Evolutionary conservation across 2,329 filamentous ascomycete species (phyloP), one percentile per base, ranked within the genome.

Genomic region (Blumeria graminis): DNA sequence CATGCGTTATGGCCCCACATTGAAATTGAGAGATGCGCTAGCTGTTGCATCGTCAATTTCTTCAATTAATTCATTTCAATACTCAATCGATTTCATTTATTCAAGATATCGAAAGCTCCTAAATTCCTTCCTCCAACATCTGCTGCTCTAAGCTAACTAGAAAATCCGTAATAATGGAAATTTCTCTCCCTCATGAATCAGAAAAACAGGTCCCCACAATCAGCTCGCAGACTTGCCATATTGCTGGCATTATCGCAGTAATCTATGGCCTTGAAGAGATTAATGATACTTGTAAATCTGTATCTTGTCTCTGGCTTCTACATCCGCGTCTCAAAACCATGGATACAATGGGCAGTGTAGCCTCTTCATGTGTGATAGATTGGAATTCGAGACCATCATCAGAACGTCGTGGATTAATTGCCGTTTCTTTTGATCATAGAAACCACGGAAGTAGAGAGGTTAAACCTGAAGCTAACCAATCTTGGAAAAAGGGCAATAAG

Each of bases 301-400:
- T 94, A 38, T 81, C 87, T 28, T 86, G 84, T 63, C 76, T 96
- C n/a, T 95, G 89, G 86, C 80, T 96, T 11, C 77, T 95, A 16
- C 88, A 96, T 66, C 86, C 86, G 2, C 79, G 92, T 28, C 74
- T 83, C 0, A 75, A 81, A 56, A 78, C 73, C 0, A 81, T 84
- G 65, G 77, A 78, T 56, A 76, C 76, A 60, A 95, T 96, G 89
- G 72, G 74, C 1, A 78, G 78, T 33, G 76, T 92, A 56, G 89
- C 87, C 2, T 71, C 74, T n/a, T 75, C 77, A 6, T 73, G 79
- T 11, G 74, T 95, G 54, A 69, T 71, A n/a, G 76, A 79, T 8
- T 93, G 82, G 79, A 81, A 84, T 63, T 64, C 68, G 55, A 69
- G 65, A 59, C 53, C 65, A 60, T 55, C 62, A 65, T 54, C 54